Evolutionary conservation across 1,139 yeast species (phyloP).

Genomic region (Taphrina sp.): DNA sequence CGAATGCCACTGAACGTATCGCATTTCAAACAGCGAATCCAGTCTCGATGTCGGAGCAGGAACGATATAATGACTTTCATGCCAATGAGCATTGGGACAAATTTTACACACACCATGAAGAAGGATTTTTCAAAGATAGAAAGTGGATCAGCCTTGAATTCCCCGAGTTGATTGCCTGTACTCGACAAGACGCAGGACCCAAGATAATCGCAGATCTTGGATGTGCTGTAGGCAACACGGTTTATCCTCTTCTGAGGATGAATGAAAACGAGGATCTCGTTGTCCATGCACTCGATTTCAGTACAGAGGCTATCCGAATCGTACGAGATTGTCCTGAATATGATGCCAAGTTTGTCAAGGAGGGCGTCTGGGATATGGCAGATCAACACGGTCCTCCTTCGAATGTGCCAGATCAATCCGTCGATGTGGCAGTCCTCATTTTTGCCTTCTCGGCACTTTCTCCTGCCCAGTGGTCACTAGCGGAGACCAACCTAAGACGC

Average conservation of each 20-base stretch:
- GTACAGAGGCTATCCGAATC: conserved; percentile 83
- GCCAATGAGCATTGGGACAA: conserved; percentile 88
- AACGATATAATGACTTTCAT: conserved; percentile 69
- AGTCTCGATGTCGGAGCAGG: conserved; percentile 52
- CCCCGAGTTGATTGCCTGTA: conserved; percentile 69
- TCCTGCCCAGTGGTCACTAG: conserved; percentile 87
- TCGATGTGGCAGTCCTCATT: conserved; percentile 87
- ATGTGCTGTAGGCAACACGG: conserved; percentile 97
- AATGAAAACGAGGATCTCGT: conserved; percentile 74
- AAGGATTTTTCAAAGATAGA: conserved; percentile 92
- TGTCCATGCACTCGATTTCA: conserved; percentile 85
- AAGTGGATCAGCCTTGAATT: conserved; percentile 95
- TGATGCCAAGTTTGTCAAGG: conserved; percentile 63
- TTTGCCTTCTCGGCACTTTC: conserved; percentile 90
- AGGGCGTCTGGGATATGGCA: conserved; percentile 95
- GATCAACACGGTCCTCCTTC: conserved; percentile 73
- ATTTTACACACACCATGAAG: conserved; percentile 84
- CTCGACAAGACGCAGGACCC: conserved; percentile 58
- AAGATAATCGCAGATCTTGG: conserved; percentile 85
- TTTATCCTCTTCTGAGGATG: conserved; percentile 80
- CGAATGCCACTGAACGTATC: conserved; percentile 72
- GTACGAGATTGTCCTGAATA: conserved; percentile 64
- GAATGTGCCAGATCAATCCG: conserved; percentile 74
- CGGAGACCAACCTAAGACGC: conserved; percentile 60
- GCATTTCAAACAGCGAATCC: conserved; percentile 75